Conservation (phyloP, 108 stramenopile species). For the Cyclotella atomus region DNA sequence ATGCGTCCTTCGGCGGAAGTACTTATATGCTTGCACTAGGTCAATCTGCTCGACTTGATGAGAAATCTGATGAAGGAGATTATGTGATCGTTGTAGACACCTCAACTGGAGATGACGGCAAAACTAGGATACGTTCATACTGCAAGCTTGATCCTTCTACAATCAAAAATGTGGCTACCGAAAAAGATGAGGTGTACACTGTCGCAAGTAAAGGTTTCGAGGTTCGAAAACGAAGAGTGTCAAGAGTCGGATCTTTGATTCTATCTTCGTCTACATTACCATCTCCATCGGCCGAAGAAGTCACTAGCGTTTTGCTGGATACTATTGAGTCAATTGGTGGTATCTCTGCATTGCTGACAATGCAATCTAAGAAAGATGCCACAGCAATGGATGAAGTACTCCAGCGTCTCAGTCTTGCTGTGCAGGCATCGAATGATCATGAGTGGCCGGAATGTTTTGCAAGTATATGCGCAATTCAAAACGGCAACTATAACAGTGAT, state of each 20-base stretch:
- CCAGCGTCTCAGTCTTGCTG: constrained; percentile 42
- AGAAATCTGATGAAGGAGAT: constrained; percentile 40
- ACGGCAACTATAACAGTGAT: constrained; percentile 13
- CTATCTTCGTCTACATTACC: constrained; percentile 57
- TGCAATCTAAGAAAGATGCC: constrained; percentile 42
- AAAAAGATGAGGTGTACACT: constrained; percentile 48
- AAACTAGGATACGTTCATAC: constrained; percentile 57
- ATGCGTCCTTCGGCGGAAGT: constrained; percentile 63
- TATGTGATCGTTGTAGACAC: constrained; percentile 62
- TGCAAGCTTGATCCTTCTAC: constrained; percentile 37
- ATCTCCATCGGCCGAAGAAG: constrained; percentile 50
- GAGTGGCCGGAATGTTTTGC: constrained; percentile 53
- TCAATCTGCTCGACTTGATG: constrained; percentile 43
- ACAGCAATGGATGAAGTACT: constrained; percentile 41
- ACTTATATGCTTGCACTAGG: constrained; percentile 58
- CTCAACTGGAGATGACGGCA: constrained; percentile 67
- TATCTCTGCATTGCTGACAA: constrained; percentile 39
- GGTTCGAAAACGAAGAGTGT: constrained; percentile 52
- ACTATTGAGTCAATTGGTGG: constrained; percentile 57
- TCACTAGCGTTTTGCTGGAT: constrained; percentile 48
- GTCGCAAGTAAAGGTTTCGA: constrained; percentile 66
- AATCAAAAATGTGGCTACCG: constrained; percentile 30
- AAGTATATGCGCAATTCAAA: constrained; percentile 37
- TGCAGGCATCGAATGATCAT: constrained; percentile 10
- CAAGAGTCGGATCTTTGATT: constrained; percentile 52